Percentiles rank a stretch among this genome's conserved stretches.
These are phyloP conservation scores for Austropuccinia psidii DNA, from an alignment of 1,284 basidiomycete species.

Conservation along the genomic window DNA sequence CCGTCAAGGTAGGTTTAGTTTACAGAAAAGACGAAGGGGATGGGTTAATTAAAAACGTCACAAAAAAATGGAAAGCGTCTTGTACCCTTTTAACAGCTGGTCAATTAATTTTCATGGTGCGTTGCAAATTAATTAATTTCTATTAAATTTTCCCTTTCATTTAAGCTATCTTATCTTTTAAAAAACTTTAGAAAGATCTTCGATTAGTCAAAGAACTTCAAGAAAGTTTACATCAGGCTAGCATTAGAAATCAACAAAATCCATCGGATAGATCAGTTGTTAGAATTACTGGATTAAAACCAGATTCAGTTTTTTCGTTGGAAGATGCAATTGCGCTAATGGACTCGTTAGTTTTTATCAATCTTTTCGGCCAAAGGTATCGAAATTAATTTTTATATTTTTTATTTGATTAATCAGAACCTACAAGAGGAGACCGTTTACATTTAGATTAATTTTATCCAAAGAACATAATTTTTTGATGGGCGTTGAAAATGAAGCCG, in stretches of 20 bases:
- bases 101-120: slow-evolving; percentile 73
- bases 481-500: slow-evolving; percentile 62
- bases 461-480: slow-evolving; percentile 74
- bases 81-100: slow-evolving; percentile 79
- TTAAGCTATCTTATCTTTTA: too few species aligned
- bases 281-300: slow-evolving; percentile 57
- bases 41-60: slow-evolving; percentile 56
- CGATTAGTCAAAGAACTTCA: slow-evolving; percentile 7
- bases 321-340: slow-evolving; percentile 69
- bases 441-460: slow-evolving; percentile 69
- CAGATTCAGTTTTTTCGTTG: slow-evolving; percentile 78
- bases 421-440: slow-evolving; percentile 53
- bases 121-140: neutral
- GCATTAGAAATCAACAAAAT: neutral
- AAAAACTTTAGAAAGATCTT: slow-evolving; percentile 27
- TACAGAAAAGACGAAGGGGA: slow-evolving; percentile 57
- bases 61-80: slow-evolving; percentile 81
- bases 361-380: neutral
- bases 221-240: slow-evolving; percentile 5
- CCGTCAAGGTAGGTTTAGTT: slow-evolving; percentile 67
- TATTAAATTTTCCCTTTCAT: neutral
- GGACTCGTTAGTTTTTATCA: slow-evolving; percentile 52
- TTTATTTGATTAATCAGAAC: slow-evolving; percentile 47
- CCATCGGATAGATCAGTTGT: slow-evolving; percentile 22
- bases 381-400: slow-evolving; percentile 43